A percentile compares a stretch with the other conserved stretches of the same genome.
Evolutionary conservation across 139 green algal genomes (phyloP).

Genomic region (Coelastrella sp.): DNA sequence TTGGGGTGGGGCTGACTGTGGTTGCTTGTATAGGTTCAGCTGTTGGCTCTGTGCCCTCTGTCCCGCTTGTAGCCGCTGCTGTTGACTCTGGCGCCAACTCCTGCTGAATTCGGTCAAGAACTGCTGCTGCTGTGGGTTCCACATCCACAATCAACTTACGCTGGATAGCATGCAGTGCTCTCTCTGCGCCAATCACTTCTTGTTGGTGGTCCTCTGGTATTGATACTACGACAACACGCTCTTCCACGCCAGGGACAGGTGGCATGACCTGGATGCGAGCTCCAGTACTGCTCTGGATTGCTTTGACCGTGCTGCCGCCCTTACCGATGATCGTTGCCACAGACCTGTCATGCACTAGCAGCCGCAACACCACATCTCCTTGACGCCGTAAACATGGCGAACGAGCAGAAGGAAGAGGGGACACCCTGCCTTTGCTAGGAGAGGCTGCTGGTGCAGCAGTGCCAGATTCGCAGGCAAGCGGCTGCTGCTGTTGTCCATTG

Average conservation of each 20-base stretch:
- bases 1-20: no score
- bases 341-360: constrained; percentile 16
- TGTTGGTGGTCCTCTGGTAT: neutral
- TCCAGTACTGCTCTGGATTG: constrained; percentile 10
- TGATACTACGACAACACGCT: constrained; percentile 23
- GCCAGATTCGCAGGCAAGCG: neutral
- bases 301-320: constrained; percentile 9
- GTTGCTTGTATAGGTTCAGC: no score
- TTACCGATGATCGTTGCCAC: constrained; percentile 27
- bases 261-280: constrained; percentile 23
- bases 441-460: constrained; percentile 4
- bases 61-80: neutral
- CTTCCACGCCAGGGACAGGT: constrained; percentile 10
- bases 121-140: constrained; percentile 9
- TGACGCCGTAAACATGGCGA: neutral
- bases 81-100: neutral
- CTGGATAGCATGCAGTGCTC: constrained; percentile 11
- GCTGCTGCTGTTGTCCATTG: neutral
- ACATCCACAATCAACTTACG: neutral
- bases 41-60: neutral
- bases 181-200: neutral
- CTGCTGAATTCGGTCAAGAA: constrained; percentile 12
- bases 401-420: neutral
- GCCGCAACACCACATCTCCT: constrained; percentile 33
- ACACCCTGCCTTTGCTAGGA: neutral